Evolutionary conservation across 352 stramenopile species (phyloP).

Genomic region (Elongisporangium undulatum): DNA sequence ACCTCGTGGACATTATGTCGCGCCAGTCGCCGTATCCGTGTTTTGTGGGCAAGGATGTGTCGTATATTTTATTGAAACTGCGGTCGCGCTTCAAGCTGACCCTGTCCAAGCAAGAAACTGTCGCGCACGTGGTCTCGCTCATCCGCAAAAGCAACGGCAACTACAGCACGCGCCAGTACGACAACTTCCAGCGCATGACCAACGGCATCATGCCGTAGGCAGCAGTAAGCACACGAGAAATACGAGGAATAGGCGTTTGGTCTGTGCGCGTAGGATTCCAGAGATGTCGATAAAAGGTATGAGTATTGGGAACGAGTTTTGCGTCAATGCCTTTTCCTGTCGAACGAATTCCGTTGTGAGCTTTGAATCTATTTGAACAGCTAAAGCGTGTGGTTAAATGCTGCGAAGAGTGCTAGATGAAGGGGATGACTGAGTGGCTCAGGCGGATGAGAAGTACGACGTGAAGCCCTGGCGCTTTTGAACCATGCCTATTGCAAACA

Average conservation of each 20-base stretch:
- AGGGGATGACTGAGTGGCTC: background rate
- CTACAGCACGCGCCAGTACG: slow-evolving; percentile 91
- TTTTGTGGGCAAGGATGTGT: slow-evolving; percentile 86
- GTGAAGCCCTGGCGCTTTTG: slow-evolving; percentile 30
- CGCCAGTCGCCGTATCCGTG: slow-evolving; percentile 95
- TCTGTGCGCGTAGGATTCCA: background rate
- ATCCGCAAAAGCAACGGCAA: slow-evolving; percentile 92
- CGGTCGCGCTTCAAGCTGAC: slow-evolving; percentile 86
- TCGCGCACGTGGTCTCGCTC: slow-evolving; percentile 88
- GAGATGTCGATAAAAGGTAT: background rate
- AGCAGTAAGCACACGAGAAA: no score
- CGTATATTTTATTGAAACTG: slow-evolving; percentile 84
- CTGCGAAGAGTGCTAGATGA: background rate
- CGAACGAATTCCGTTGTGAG: background rate
- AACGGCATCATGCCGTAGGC: slow-evolving; percentile 89
- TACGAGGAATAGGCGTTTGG: background rate
- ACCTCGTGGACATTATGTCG: slow-evolving; percentile 97
- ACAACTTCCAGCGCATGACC: slow-evolving; percentile 94
- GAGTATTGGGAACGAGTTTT: background rate
- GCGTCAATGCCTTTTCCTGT: background rate
- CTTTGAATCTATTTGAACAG: background rate
- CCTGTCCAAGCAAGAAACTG: slow-evolving; percentile 86
- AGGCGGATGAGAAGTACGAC: slow-evolving; percentile 21
- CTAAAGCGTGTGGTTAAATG: no score
- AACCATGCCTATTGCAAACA: slow-evolving; percentile 33